phyloP scores from a whole-genome alignment of 2,329 filamentous ascomycete species.

The Sporothrix curviconia region DNA sequence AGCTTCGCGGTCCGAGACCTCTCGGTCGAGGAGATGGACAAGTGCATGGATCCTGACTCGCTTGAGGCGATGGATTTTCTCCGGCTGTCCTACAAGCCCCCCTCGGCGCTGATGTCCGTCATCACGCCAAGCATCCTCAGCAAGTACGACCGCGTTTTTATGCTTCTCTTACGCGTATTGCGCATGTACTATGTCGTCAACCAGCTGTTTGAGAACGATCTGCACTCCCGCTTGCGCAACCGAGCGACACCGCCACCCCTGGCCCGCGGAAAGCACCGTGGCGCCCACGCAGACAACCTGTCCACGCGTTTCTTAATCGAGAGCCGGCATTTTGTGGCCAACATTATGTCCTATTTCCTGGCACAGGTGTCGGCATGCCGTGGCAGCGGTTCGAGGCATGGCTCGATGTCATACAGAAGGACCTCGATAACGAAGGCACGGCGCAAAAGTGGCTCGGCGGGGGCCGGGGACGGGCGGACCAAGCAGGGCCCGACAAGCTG shows the following conservation, averaged over 20 bases:
- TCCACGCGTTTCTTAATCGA: slow-evolving; percentile 60
- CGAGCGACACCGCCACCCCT: not conserved
- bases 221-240: not conserved
- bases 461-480: slow-evolving; percentile 23
- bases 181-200: slow-evolving; percentile 73
- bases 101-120: slow-evolving; percentile 62
- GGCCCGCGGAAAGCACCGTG: not conserved
- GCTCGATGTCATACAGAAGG: slow-evolving; percentile 55
- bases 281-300: slow-evolving; percentile 19
- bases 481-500: slow-evolving; percentile 58
- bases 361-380: slow-evolving; percentile 63
- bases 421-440: slow-evolving; percentile 41
- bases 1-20: slow-evolving; percentile 83
- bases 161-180: slow-evolving; percentile 65
- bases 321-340: slow-evolving; percentile 70
- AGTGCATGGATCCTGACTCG: slow-evolving; percentile 73
- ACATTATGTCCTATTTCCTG: slow-evolving; percentile 70
- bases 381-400: slow-evolving; percentile 67
- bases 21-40: slow-evolving; percentile 68
- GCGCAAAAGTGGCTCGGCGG: slow-evolving; percentile 12
- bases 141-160: slow-evolving; percentile 84
- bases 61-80: slow-evolving; percentile 92
- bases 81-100: slow-evolving; percentile 74
- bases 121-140: slow-evolving; percentile 64
- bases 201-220: slow-evolving; percentile 51